A percentile compares a stretch with the other conserved stretches of the same genome.
These are phyloP conservation scores for Cicer arietinum DNA, from an alignment of 306 rosid species.

Conservation along the genomic window DNA sequence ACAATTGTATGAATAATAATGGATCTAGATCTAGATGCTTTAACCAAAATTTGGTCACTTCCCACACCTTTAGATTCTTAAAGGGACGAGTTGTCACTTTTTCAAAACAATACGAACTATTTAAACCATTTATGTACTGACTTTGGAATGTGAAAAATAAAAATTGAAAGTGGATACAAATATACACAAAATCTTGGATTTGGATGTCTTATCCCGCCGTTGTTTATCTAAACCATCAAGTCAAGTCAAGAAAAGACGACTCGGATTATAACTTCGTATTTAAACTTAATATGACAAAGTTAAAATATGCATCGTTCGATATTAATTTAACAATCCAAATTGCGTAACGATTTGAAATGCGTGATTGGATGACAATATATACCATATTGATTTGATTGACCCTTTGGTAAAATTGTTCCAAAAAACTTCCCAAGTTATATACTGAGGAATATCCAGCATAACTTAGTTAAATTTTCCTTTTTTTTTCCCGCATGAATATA, in stretches of 20 bases:
- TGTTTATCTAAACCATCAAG: background rate
- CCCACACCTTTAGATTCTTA: slow-evolving; percentile 22
- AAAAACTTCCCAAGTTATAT: background rate
- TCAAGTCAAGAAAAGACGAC: background rate
- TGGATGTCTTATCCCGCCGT: background rate
- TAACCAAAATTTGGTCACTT: background rate
- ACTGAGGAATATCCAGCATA: slow-evolving; percentile 33
- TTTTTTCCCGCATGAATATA: background rate
- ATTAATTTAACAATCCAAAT: background rate
- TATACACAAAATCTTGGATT: background rate
- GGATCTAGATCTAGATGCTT: slow-evolving; percentile 6
- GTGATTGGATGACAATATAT: background rate
- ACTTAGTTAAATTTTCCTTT: background rate
- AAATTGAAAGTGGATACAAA: too few relatives aligned
- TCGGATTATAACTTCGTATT: background rate
- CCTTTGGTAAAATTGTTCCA: slow-evolving; percentile 19
- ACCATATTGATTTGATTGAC: background rate
- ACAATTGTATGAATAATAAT: slow-evolving; percentile 1
- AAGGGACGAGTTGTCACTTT: slow-evolving; percentile 7
- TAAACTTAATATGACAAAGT: background rate
- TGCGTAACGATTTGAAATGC: background rate
- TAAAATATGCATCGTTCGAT: background rate
- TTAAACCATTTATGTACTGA: background rate
- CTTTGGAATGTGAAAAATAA: too few relatives aligned
- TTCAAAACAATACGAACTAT: background rate